A percentile compares a stretch with the other conserved stretches of the same genome.
These are phyloP conservation scores for Zygnema circumcarinatum DNA, from an alignment of 139 green algal species.

Conservation along the genomic window DNA sequence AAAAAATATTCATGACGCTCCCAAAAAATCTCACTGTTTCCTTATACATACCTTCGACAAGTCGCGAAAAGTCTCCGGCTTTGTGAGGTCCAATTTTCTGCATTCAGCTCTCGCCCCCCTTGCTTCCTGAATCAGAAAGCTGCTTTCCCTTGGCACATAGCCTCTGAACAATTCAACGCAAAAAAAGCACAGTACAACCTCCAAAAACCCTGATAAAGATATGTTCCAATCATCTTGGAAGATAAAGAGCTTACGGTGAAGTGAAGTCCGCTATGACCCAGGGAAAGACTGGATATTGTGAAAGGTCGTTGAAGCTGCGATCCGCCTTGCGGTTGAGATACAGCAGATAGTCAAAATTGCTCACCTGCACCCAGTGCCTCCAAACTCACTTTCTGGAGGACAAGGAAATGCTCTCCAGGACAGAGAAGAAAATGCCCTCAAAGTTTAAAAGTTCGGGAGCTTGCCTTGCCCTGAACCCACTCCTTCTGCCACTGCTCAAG, in stretches of 20 bases:
- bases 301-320: conserved; percentile 68
- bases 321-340: conserved; percentile 67
- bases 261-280: conserved; percentile 93
- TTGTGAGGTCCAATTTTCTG: conserved; percentile 44
- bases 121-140: no score
- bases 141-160: no score
- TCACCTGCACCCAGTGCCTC: conserved; percentile 34
- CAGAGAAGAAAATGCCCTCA: no score
- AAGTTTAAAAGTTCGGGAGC: no score
- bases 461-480: conserved; percentile 42
- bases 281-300: conserved; percentile 87
- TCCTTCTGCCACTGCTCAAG: conserved; percentile 47
- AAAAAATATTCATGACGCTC: no score
- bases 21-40: no score
- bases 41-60: conserved; percentile 56
- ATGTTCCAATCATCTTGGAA: no score
- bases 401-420: no score
- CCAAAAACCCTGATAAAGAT: no score
- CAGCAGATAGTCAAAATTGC: conserved; percentile 67
- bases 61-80: conserved; percentile 55
- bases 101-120: neutral
- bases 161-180: no score
- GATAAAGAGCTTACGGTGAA: conserved; percentile 18
- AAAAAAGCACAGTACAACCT: no score
- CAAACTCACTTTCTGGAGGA: no score